Evolutionary conservation across 148 eudicot genomes (phyloP).

Genomic region (Pouteria glomerata): DNA sequence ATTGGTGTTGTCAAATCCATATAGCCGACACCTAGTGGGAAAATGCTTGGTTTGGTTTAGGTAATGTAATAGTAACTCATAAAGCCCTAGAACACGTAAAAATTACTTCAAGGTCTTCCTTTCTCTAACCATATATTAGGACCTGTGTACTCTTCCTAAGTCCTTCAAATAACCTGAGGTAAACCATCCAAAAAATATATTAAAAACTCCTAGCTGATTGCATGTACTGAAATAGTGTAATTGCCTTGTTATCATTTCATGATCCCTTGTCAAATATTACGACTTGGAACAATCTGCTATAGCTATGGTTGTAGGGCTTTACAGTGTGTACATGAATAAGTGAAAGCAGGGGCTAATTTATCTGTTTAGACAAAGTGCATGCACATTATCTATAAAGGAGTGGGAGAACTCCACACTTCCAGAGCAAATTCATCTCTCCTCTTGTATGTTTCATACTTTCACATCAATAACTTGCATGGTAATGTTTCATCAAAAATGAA

Average conservation of each 20-base stretch:
- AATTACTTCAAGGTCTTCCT: too few relatives aligned
- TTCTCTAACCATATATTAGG: too few relatives aligned
- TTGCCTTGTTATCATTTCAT: background rate
- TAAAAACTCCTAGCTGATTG: background rate
- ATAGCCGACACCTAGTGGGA: too few relatives aligned
- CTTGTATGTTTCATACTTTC: too few relatives aligned
- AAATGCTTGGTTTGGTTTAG: too few relatives aligned
- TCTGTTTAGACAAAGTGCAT: background rate
- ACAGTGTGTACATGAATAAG: background rate
- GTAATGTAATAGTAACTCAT: too few relatives aligned
- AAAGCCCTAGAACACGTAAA: too few relatives aligned
- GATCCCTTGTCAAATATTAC: background rate
- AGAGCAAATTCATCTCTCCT: too few relatives aligned
- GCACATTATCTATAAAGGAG: background rate
- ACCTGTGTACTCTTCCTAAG: background rate
- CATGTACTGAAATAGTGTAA: background rate
- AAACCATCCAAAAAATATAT: background rate
- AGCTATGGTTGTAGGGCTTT: background rate
- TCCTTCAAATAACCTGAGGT: too few relatives aligned
- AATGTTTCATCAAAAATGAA: background rate
- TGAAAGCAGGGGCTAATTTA: too few relatives aligned
- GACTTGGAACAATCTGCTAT: background rate
- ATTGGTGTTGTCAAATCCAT: too few relatives aligned
- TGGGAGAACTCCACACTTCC: background rate
- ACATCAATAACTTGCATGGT: too few relatives aligned